phyloP scores from a whole-genome alignment of 768 basidiomycete species.

The Leccinellum luteum region DNA sequence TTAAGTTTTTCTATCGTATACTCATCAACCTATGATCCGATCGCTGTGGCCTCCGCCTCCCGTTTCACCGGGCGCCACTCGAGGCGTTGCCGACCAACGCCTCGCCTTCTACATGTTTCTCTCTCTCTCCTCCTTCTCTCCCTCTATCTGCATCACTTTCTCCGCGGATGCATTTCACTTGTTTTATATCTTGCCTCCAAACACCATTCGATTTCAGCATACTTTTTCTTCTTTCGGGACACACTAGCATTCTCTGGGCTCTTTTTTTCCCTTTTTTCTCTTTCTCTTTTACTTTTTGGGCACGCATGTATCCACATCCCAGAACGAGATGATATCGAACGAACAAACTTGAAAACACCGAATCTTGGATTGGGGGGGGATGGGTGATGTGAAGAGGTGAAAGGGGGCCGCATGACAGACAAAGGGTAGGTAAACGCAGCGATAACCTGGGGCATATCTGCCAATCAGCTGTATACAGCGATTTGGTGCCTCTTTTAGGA shows the following conservation, averaged over 20 bases:
- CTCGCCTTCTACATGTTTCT: conserved; percentile 1
- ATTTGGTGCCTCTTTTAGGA: neutral
- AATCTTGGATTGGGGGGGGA: conserved; percentile 1
- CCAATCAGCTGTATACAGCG: neutral
- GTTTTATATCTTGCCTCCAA: neutral
- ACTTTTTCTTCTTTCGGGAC: conserved; percentile 11
- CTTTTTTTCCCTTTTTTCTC: neutral
- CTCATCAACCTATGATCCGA: neutral
- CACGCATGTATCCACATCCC: neutral
- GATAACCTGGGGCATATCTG: neutral
- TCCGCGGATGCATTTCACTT: neutral
- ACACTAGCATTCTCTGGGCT: neutral
- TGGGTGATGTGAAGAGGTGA: neutral
- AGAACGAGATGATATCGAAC: conserved; percentile 4
- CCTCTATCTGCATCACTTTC: neutral
- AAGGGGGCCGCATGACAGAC: neutral
- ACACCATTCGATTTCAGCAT: neutral
- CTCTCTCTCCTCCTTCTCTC: neutral
- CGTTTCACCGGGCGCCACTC: conserved; percentile 5
- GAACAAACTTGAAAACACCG: neutral
- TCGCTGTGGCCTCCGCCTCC: neutral
- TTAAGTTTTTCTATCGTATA: conserved; percentile 13
- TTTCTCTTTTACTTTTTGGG: neutral
- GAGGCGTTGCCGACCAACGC: neutral
- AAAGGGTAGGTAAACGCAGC: neutral